Evolutionary conservation across 2,329 filamentous ascomycete species (phyloP).

Genomic region (Cladosporium sp.): DNA sequence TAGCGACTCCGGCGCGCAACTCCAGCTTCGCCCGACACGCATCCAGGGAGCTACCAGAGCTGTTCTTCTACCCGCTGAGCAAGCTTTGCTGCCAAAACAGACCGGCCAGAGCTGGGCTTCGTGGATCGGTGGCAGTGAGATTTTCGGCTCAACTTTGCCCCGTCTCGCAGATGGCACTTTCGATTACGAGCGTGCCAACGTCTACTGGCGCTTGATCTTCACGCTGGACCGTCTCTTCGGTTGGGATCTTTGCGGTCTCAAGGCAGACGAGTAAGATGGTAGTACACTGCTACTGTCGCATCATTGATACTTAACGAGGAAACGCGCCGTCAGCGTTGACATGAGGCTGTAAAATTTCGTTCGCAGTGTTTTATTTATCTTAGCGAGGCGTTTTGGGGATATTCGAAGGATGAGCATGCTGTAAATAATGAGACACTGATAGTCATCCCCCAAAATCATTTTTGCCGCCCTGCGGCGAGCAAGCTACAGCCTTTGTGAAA

Average conservation of each 20-base stretch:
- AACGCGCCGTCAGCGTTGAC: neutral
- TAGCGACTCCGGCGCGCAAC: slow-evolving; percentile 20
- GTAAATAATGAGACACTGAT: slow-evolving; percentile 7
- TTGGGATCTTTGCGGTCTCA: slow-evolving; percentile 63
- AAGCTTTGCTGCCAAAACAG: slow-evolving; percentile 52
- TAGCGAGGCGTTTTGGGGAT: slow-evolving; percentile 13
- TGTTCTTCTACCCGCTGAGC: slow-evolving; percentile 46
- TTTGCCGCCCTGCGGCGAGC: neutral
- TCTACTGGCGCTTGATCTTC: slow-evolving; percentile 64
- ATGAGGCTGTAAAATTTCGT: neutral
- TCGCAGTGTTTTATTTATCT: neutral
- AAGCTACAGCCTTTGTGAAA: neutral
- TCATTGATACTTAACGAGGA: neutral
- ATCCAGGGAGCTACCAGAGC: slow-evolving; percentile 44
- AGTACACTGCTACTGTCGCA: neutral
- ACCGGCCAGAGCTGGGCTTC: slow-evolving; percentile 35
- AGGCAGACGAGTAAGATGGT: slow-evolving; percentile 42
- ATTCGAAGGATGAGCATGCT: neutral
- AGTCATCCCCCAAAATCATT: neutral
- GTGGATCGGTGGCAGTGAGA: slow-evolving; percentile 50
- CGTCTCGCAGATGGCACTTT: slow-evolving; percentile 73
- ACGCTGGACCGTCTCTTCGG: slow-evolving; percentile 58
- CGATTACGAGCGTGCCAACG: slow-evolving; percentile 67
- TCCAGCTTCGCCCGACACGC: slow-evolving; percentile 32
- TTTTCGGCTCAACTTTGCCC: slow-evolving; percentile 77